Base-by-base conservation (phyloP, 257 asterid genomes). In the Solanum pinnatisectum region DNA sequence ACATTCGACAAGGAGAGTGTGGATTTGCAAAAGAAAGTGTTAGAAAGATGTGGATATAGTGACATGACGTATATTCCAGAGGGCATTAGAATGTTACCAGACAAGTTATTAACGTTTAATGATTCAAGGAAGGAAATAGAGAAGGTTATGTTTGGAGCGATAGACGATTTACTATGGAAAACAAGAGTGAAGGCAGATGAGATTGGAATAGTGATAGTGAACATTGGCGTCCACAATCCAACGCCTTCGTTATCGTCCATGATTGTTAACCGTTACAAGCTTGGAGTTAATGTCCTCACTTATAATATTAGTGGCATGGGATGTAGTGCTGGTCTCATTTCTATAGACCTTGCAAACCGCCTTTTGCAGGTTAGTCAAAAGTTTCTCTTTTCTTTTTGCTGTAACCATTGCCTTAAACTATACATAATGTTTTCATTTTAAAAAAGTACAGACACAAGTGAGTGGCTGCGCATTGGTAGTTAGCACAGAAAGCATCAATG, bases 221-320 rank as follows among this genome's bases (percentile, higher is more conserved):
- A 91, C 74, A 88, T 88, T 36, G 25, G 91, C 25, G 11, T 71
- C 59, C 90, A 88, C n/a, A 77, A 86, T 84, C 93, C 93, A 22
- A 84, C 84, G 1, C 91, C 93, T 0, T 91, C 93, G 33, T 90
- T 89, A 49, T 86, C 91, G 11, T 59, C 91, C 3, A 88, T 89
- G 93, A 18, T 91, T 71, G 91, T 91, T 22, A 91, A 89, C 36
- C 90, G 6, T 89, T 91, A 91, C 82, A 91, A 89, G 76, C 91
- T 91, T 25, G 86, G 93, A 65, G 84, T 70, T 9, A 88, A 91
- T 30, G 86, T 89, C 81, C 52, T 88, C 84, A 91, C 90, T 77
- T 89, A 89, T 46, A 89, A 89, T 36, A 90, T 91, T 37, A 89
- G 91, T 35, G 93, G 93, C 8, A 91, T 91, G 91, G 92, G 91